These are phyloP conservation scores for Scutellaria minor DNA, from an alignment of 257 asterid species.

Conservation along the genomic window DNA sequence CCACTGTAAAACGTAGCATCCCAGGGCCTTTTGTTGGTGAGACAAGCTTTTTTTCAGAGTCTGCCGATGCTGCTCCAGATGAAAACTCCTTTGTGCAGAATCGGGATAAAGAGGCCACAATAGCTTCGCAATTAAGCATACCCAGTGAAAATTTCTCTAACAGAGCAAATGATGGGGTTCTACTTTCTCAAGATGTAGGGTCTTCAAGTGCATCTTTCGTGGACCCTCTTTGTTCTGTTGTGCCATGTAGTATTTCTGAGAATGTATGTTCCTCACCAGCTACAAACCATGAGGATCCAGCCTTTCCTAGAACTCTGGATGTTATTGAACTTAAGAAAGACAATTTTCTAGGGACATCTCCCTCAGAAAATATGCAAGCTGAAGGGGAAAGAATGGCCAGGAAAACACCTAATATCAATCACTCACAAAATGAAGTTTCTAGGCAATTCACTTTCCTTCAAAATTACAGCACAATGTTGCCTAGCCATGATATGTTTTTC, in stretches of 20 bases:
- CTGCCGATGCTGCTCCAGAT: constrained; percentile 69
- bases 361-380: constrained; percentile 39
- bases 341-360: constrained; percentile 36
- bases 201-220: constrained; percentile 53
- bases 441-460: constrained; percentile 54
- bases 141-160: constrained; percentile 48
- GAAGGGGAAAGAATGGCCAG: constrained; percentile 35
- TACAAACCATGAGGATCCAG: constrained; percentile 37
- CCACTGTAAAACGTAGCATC: constrained; percentile 44
- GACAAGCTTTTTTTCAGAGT: constrained; percentile 82
- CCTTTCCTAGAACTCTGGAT: constrained; percentile 25
- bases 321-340: constrained; percentile 38
- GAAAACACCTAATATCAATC: constrained; percentile 39
- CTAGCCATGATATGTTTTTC: constrained; percentile 35
- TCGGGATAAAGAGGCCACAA: constrained; percentile 42
- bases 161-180: constrained; percentile 38
- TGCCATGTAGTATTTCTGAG: constrained; percentile 79
- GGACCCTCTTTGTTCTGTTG: constrained; percentile 83
- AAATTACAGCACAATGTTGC: constrained; percentile 48
- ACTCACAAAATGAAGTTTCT: constrained; percentile 44
- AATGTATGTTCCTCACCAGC: constrained; percentile 46
- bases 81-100: constrained; percentile 59
- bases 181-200: constrained; percentile 61
- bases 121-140: constrained; percentile 63
- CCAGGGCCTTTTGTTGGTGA: constrained; percentile 61